phyloP scores from a whole-genome alignment of 345 rosid species.

The Corymbia maculata region DNA sequence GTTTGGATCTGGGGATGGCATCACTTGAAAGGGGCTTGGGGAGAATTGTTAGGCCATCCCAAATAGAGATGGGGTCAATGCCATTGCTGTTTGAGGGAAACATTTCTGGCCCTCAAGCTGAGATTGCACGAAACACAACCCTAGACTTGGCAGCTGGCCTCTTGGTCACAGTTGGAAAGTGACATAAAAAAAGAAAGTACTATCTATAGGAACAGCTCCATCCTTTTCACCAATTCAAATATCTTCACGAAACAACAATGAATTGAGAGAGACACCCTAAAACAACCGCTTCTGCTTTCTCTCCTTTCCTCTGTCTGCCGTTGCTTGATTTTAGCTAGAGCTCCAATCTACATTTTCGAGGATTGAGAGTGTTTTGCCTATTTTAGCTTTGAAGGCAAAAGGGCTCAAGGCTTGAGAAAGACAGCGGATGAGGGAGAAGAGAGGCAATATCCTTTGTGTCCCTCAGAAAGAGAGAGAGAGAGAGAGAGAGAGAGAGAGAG shows the following conservation, averaged over 20 bases:
- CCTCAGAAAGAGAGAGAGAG: neutral
- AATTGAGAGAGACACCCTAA: neutral
- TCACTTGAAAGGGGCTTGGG: constrained; percentile 11
- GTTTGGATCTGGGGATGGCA: constrained; percentile 12
- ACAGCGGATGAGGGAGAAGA: neutral
- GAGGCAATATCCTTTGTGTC: neutral
- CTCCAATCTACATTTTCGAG: neutral
- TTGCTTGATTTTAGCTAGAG: neutral
- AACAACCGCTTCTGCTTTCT: neutral
- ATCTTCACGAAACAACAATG: neutral
- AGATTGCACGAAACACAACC: neutral
- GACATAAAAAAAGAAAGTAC: neutral
- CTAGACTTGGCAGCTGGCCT: neutral
- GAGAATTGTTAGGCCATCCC: neutral
- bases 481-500: neutral
- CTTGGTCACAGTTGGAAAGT: neutral
- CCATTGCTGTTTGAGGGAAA: constrained; percentile 19
- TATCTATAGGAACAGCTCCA: neutral
- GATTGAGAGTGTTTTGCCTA: neutral
- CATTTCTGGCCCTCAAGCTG: constrained; percentile 15
- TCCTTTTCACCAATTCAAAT: neutral
- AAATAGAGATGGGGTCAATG: constrained; percentile 1
- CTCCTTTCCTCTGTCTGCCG: neutral
- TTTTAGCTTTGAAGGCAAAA: neutral
- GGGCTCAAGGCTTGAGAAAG: neutral